phyloP scores from a whole-genome alignment of 2,329 filamentous ascomycete species.

The Diaporthe ampelina region DNA sequence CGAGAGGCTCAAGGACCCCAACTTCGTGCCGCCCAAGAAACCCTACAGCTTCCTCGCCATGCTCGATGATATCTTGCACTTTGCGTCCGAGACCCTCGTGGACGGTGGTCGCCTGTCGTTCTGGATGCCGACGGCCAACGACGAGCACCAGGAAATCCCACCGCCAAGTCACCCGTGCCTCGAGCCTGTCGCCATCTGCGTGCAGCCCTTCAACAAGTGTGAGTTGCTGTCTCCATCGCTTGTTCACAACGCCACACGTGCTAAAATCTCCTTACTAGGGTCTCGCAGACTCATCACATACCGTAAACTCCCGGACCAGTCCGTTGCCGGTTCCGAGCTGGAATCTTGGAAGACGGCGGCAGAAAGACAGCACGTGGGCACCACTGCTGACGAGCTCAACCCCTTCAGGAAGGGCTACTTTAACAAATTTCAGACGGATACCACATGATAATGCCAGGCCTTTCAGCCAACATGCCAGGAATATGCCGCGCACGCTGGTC shows the following conservation, averaged over 20 bases:
- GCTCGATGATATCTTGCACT: conserved; percentile 89
- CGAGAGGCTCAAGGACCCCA: conserved; percentile 74
- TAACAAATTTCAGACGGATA: conserved; percentile 62
- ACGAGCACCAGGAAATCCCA: conserved; percentile 80
- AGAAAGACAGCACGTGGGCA: conserved; percentile 55
- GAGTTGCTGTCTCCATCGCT: background rate
- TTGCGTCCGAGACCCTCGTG: conserved; percentile 82
- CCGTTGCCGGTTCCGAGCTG: conserved; percentile 63
- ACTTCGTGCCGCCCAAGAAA: conserved; percentile 88
- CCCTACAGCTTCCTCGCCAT: conserved; percentile 94
- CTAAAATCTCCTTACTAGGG: conserved; percentile 63
- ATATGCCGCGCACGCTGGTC: background rate
- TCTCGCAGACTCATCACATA: conserved; percentile 92
- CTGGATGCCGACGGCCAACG: conserved; percentile 96
- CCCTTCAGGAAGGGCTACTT: conserved; percentile 73
- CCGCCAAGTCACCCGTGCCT: conserved; percentile 84
- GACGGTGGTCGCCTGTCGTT: conserved; percentile 86
- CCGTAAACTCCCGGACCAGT: conserved; percentile 73
- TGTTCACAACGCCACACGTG: background rate
- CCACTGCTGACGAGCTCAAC: conserved; percentile 71
- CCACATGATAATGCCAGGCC: conserved; percentile 12
- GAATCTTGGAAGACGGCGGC: conserved; percentile 48
- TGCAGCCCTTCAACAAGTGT: conserved; percentile 91
- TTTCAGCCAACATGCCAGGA: background rate
- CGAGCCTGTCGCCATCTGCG: conserved; percentile 80